phyloP scores from a whole-genome alignment of 2,329 filamentous ascomycete genomes.

The Aschersonia sp. region DNA sequence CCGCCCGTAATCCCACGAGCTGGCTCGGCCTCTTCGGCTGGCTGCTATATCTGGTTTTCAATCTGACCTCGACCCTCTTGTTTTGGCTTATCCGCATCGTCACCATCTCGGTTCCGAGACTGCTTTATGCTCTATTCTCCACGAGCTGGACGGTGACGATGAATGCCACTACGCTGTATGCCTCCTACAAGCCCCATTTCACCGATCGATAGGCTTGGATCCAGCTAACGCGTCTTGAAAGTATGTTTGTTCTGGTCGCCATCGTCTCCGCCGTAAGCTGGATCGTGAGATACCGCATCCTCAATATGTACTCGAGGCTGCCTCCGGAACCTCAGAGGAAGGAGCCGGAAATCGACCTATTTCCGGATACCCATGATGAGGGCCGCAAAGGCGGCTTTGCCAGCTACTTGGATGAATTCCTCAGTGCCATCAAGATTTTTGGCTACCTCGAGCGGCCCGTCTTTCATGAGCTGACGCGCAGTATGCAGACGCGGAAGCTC shows the following conservation, averaged over 20 bases:
- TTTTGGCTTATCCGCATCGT: slow-evolving; percentile 76
- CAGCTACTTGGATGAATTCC: slow-evolving; percentile 95
- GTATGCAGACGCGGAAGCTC: slow-evolving; percentile 94
- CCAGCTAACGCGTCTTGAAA: slow-evolving; percentile 16
- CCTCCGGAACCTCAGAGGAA: slow-evolving; percentile 92
- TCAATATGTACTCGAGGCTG: slow-evolving; percentile 92
- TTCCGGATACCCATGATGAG: slow-evolving; percentile 82
- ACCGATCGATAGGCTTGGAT: not conserved
- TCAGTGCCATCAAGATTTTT: slow-evolving; percentile 98
- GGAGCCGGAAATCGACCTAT: slow-evolving; percentile 88
- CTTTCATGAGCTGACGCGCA: slow-evolving; percentile 92
- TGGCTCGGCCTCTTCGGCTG: slow-evolving; percentile 44
- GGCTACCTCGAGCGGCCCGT: slow-evolving; percentile 92
- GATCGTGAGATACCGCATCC: slow-evolving; percentile 86
- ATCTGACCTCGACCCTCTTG: slow-evolving; percentile 39
- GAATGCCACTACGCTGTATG: slow-evolving; percentile 92
- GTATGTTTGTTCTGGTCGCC: slow-evolving; percentile 61
- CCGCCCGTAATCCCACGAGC: slow-evolving; percentile 26
- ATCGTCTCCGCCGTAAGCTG: slow-evolving; percentile 79
- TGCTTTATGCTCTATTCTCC: slow-evolving; percentile 80
- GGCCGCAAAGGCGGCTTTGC: slow-evolving; percentile 80
- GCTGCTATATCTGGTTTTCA: slow-evolving; percentile 38
- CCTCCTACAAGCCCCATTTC: slow-evolving; percentile 1
- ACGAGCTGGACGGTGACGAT: slow-evolving; percentile 94
- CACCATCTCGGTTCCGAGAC: slow-evolving; percentile 78